A percentile compares a stretch with the other conserved stretches of the same genome.
Conservation (phyloP, 2,329 filamentous ascomycete genomes). For the Aureobasidium sp. region DNA sequence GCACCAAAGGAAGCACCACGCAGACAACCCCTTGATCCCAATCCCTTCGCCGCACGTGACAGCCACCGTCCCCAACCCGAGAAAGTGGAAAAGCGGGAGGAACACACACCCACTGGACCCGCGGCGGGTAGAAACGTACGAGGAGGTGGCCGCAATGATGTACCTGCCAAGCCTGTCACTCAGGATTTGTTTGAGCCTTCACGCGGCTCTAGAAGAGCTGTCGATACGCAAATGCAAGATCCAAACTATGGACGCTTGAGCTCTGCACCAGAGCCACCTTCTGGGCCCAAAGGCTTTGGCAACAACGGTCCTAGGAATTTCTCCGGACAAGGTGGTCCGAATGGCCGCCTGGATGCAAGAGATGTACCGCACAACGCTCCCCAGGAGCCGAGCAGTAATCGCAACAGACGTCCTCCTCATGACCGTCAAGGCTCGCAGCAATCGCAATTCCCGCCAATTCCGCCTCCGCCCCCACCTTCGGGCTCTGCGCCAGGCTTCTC, state of each 20-base stretch:
- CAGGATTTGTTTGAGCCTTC: conserved; percentile 27
- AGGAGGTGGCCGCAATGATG: conserved; percentile 14
- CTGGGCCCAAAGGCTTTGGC: conserved; percentile 44
- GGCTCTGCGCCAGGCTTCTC: conserved; percentile 17
- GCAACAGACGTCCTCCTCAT: conserved; percentile 16
- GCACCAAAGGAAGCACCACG: conserved; percentile 31
- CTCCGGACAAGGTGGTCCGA: conserved; percentile 24
- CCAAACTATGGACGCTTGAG: conserved; percentile 46
- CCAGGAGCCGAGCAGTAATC: conserved; percentile 23
- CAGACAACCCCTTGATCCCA: conserved; percentile 21
- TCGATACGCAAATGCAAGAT: conserved; percentile 39
- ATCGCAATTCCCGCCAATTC: conserved; percentile 11
- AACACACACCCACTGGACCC: conserved; percentile 47
- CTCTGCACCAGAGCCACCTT: conserved; percentile 44
- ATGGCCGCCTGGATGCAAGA: conserved; percentile 11
- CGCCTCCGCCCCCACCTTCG: conserved; percentile 20
- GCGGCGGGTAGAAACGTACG: conserved; percentile 36
- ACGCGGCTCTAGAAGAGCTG: conserved; percentile 22
- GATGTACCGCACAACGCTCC: conserved; percentile 16
- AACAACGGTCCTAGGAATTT: conserved; percentile 34
- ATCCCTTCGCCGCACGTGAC: conserved; percentile 21
- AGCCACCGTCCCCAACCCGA: conserved; percentile 20
- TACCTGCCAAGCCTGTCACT: conserved; percentile 29
- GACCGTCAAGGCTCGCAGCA: conserved; percentile 21
- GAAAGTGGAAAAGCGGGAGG: conserved; percentile 30